Conservation (phyloP, 2,329 filamentous ascomycete genomes). For the Fusarium sp. region DNA sequence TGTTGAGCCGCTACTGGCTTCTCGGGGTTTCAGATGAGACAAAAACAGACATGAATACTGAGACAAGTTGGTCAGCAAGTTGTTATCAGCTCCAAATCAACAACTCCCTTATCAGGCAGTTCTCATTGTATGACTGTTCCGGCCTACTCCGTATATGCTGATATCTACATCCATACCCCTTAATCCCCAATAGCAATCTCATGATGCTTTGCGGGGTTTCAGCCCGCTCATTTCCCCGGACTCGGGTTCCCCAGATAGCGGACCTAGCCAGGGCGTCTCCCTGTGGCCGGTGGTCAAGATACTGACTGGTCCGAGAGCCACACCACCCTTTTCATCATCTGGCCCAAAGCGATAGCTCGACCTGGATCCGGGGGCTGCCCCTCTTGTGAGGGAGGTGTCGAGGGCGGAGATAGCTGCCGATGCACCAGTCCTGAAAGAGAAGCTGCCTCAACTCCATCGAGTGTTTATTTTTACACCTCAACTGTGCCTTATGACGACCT, state of each 20-base stretch:
- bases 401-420: slow-evolving; percentile 6
- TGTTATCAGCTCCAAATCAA: background rate
- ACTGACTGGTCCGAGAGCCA: slow-evolving; percentile 24
- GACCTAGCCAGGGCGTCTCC: slow-evolving; percentile 21
- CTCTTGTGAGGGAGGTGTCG: background rate
- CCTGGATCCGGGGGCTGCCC: background rate
- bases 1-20: background rate
- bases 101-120: slow-evolving; percentile 1
- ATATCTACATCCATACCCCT: background rate
- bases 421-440: slow-evolving; percentile 13
- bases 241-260: slow-evolving; percentile 35
- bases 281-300: slow-evolving; percentile 10
- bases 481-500: slow-evolving; percentile 2
- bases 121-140: slow-evolving; percentile 2
- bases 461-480: slow-evolving; percentile 8
- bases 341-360: slow-evolving; percentile 4
- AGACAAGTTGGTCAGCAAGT: background rate
- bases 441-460: slow-evolving; percentile 5
- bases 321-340: slow-evolving; percentile 27
- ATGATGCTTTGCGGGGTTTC: slow-evolving; percentile 27
- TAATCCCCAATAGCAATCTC: slow-evolving; percentile 8
- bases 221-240: slow-evolving; percentile 32
- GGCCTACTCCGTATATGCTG: background rate
- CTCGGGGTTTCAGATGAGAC: background rate
- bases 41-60: background rate